These are phyloP conservation scores for Vickermania ingenoplastis DNA, from an alignment of 208 protist genomes.

Conservation along the genomic window DNA sequence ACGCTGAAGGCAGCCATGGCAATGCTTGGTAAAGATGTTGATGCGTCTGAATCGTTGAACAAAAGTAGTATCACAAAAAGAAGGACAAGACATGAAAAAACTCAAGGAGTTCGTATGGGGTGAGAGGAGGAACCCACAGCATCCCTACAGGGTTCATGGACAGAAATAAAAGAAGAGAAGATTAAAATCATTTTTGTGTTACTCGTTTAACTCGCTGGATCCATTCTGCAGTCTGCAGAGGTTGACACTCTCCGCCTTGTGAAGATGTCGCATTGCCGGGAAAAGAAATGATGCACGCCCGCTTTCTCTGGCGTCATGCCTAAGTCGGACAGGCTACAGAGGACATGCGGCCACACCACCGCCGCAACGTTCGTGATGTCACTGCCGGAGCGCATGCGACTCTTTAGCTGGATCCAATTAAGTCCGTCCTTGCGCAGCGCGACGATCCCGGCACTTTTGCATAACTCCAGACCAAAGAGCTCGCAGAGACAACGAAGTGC, in stretches of 20 bases:
- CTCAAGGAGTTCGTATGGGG: slow-evolving; percentile 1
- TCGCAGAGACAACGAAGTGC: too few relatives aligned
- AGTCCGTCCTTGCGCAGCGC: too few relatives aligned
- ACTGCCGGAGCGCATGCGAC: slow-evolving; percentile 13
- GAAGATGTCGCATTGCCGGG: slow-evolving; percentile 10
- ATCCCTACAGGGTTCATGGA: background rate
- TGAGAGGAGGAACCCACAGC: background rate
- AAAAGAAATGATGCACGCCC: slow-evolving; percentile 35
- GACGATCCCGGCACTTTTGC: too few relatives aligned
- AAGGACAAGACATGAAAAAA: slow-evolving; percentile 6
- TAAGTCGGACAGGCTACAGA: slow-evolving; percentile 33
- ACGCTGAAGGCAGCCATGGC: slow-evolving; percentile 64
- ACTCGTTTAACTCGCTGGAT: background rate
- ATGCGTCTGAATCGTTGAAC: slow-evolving; percentile 3
- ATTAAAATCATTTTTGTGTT: background rate
- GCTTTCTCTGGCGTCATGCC: slow-evolving; percentile 23
- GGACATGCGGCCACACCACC: slow-evolving; percentile 34
- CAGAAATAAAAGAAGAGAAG: background rate
- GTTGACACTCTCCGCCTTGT: too few relatives aligned
- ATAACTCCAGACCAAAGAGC: too few relatives aligned
- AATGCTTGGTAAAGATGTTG: background rate
- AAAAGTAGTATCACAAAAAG: slow-evolving; percentile 1
- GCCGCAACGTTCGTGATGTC: slow-evolving; percentile 27
- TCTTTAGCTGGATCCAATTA: too few relatives aligned
- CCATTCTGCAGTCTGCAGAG: background rate